Evolutionary conservation across 2,329 filamentous ascomycete genomes (phyloP).

Genomic region (Monilinia aucupariae): DNA sequence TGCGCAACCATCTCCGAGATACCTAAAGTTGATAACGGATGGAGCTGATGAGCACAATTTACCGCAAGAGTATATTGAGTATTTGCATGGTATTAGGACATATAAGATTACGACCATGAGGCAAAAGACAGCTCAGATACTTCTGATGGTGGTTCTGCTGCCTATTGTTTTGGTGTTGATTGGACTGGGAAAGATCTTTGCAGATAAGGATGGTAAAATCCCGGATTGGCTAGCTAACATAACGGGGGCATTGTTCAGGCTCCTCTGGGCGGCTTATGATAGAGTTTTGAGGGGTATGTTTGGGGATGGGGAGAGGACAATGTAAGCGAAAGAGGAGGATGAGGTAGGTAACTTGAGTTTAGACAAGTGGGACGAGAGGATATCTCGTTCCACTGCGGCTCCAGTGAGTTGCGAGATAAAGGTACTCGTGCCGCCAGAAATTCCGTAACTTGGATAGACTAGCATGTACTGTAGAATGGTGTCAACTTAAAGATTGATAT

Average conservation of each 20-base stretch:
- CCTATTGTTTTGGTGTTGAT: slow-evolving; percentile 54
- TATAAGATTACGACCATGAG: slow-evolving; percentile 63
- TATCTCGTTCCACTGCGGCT: not conserved
- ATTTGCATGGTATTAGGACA: slow-evolving; percentile 61
- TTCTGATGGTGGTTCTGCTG: slow-evolving; percentile 57
- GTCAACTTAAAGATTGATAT: no score
- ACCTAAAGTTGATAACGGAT: slow-evolving; percentile 71
- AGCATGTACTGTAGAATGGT: no score
- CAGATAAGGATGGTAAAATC: slow-evolving; percentile 59
- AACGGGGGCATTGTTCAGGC: slow-evolving; percentile 48
- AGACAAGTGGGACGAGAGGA: slow-evolving; percentile 12
- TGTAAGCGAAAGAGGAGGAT: slow-evolving; percentile 18
- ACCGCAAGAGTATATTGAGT: slow-evolving; percentile 69
- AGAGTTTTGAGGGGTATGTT: slow-evolving; percentile 59
- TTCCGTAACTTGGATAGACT: no score
- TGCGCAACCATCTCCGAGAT: slow-evolving; percentile 77
- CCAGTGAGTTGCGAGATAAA: not conserved
- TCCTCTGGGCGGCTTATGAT: slow-evolving; percentile 63
- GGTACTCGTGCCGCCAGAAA: no score
- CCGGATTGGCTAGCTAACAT: slow-evolving; percentile 60
- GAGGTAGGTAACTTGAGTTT: slow-evolving; percentile 20
- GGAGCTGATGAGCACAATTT: slow-evolving; percentile 78
- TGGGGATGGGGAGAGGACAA: slow-evolving; percentile 77
- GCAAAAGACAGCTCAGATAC: slow-evolving; percentile 59
- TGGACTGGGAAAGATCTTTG: slow-evolving; percentile 44